Conservation (phyloP, 805 yeast species). For the Vanderwaltozyma verrucispora region DNA sequence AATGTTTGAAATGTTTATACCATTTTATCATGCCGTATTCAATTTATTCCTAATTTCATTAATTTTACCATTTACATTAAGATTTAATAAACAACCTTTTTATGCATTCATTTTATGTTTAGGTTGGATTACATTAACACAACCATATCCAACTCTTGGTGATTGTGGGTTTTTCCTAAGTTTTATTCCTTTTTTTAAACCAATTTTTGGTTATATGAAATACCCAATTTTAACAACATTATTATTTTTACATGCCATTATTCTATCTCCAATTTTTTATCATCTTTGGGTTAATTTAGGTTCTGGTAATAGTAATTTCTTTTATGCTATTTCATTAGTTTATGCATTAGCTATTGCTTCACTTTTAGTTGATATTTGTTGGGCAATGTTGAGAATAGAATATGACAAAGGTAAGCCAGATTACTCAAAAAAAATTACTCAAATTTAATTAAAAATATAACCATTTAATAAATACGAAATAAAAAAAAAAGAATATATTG, state of each 20-base stretch:
- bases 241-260: slow-evolving; percentile 44
- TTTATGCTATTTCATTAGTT: slow-evolving; percentile 84
- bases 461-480: too few species aligned
- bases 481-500: too few species aligned
- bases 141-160: slow-evolving; percentile 77
- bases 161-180: slow-evolving; percentile 53
- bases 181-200: slow-evolving; percentile 38
- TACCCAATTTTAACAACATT: slow-evolving; percentile 42
- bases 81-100: slow-evolving; percentile 51
- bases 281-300: slow-evolving; percentile 91
- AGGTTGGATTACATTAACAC: slow-evolving; percentile 55
- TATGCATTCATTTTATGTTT: slow-evolving; percentile 40
- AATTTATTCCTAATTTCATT: slow-evolving; percentile 61
- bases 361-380: slow-evolving; percentile 62
- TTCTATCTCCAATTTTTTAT: slow-evolving; percentile 80
- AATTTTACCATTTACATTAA: slow-evolving; percentile 60
- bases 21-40: slow-evolving; percentile 77
- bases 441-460: slow-evolving; percentile 30
- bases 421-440: slow-evolving; percentile 37
- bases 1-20: slow-evolving; percentile 80
- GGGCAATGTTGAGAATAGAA: slow-evolving; percentile 69
- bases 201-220: slow-evolving; percentile 36
- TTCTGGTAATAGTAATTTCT: slow-evolving; percentile 92
- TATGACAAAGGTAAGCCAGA: slow-evolving; percentile 39
- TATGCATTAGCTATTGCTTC: slow-evolving; percentile 63